Evolutionary conservation across 2,329 filamentous ascomycete genomes (phyloP).

Genomic region (Delphinella strobiligena): DNA sequence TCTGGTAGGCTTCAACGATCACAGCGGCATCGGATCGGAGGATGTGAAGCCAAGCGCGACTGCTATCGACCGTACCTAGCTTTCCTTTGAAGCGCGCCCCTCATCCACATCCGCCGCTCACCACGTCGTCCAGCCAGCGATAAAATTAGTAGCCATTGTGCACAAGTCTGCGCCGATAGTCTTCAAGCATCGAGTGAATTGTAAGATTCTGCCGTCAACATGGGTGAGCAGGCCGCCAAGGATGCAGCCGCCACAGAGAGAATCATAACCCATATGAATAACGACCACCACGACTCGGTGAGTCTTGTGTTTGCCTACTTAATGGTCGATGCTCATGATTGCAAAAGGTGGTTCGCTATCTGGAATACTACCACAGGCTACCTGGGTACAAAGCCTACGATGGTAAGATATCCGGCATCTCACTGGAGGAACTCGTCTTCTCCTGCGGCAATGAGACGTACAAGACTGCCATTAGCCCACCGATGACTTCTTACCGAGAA

Average conservation of each 20-base stretch:
- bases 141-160: too few species aligned
- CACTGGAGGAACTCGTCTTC: conserved; percentile 51
- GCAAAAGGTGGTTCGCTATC: conserved; percentile 53
- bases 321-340: background rate
- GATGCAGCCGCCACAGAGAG: conserved; percentile 43
- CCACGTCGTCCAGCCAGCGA: too few species aligned
- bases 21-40: too few species aligned
- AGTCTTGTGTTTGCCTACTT: conserved; percentile 1
- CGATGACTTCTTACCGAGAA: conserved; percentile 56
- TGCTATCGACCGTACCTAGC: too few species aligned
- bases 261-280: conserved; percentile 78
- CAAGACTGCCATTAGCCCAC: conserved; percentile 54
- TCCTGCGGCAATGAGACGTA: conserved; percentile 38
- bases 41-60: too few species aligned
- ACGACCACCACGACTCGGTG: conserved; percentile 60
- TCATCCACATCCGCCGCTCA: too few species aligned
- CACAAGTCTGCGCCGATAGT: too few species aligned
- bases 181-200: too few species aligned
- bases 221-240: conserved; percentile 17
- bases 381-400: conserved; percentile 42
- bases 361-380: conserved; percentile 57
- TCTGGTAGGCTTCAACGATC: too few species aligned
- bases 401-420: conserved; percentile 54
- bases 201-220: background rate
- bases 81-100: too few species aligned